Conservation (phyloP, 495 filamentous ascomycete genomes). For the Aspergillus saccharolyticus region DNA sequence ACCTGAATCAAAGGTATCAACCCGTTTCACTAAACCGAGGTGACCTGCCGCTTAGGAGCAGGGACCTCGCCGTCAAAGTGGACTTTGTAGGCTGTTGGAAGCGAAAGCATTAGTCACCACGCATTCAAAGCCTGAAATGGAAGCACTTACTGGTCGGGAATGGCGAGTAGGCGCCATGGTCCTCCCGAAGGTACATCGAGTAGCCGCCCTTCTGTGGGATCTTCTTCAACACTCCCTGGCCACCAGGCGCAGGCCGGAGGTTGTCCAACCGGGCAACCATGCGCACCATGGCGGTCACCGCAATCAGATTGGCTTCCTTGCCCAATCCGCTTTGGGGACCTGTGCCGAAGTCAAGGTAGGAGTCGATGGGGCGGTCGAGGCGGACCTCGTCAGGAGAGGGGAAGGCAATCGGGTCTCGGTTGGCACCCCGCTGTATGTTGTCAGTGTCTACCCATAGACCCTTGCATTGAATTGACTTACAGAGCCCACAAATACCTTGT, state of each 20-base stretch:
- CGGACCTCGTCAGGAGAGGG: slow-evolving; percentile 62
- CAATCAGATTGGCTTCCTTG: slow-evolving; percentile 54
- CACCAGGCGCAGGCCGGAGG: slow-evolving; percentile 63
- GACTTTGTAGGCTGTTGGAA: slow-evolving; percentile 35
- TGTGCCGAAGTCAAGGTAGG: slow-evolving; percentile 62
- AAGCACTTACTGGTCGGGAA: slow-evolving; percentile 62
- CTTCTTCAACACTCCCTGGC: slow-evolving; percentile 70
- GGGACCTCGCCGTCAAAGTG: slow-evolving; percentile 40
- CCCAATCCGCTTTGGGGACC: slow-evolving; percentile 62
- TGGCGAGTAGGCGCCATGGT: slow-evolving; percentile 64
- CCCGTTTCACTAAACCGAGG: background rate
- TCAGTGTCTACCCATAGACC: slow-evolving; percentile 18
- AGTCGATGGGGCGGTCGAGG: slow-evolving; percentile 60
- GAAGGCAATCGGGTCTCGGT: slow-evolving; percentile 59
- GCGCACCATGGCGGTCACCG: slow-evolving; percentile 61
- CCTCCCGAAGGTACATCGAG: slow-evolving; percentile 67
- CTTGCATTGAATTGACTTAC: slow-evolving; percentile 20
- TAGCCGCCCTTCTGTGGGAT: slow-evolving; percentile 54
- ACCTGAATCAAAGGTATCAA: background rate
- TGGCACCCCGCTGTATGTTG: slow-evolving; percentile 36
- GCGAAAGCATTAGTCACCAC: slow-evolving; percentile 14
- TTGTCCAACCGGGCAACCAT: slow-evolving; percentile 52
- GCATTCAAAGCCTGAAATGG: background rate
- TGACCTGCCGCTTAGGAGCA: slow-evolving; percentile 15
- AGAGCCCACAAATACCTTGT: slow-evolving; percentile 50